These are phyloP conservation scores for Cytospora piceae DNA, from an alignment of 2,329 filamentous ascomycete genomes.

Conservation along the genomic window DNA sequence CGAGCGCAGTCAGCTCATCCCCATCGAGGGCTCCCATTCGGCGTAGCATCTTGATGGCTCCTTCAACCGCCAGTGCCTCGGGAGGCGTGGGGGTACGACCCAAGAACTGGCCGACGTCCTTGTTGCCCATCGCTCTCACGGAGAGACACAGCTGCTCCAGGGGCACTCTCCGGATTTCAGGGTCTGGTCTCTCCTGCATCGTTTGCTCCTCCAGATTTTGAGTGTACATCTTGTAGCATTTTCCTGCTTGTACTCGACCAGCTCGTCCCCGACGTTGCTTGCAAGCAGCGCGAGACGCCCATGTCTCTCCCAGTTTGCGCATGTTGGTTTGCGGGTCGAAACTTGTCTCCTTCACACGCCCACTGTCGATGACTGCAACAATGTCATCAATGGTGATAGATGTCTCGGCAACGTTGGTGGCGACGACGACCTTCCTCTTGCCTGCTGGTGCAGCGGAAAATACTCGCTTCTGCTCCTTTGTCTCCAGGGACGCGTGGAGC, in stretches of 20 bases:
- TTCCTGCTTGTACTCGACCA: constrained; percentile 86
- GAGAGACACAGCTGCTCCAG: constrained; percentile 93
- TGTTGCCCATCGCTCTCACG: constrained; percentile 91
- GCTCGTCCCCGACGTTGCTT: constrained; percentile 93
- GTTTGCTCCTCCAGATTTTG: constrained; percentile 76
- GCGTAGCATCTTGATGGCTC: constrained; percentile 75
- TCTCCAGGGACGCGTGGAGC: constrained; percentile 88
- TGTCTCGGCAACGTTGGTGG: constrained; percentile 96
- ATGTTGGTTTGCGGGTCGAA: constrained; percentile 93
- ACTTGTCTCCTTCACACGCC: constrained; percentile 94
- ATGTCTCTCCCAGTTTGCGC: constrained; percentile 90
- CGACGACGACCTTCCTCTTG: constrained; percentile 88
- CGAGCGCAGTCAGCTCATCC: constrained; percentile 85
- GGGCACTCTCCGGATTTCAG: constrained; percentile 90
- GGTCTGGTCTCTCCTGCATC: constrained; percentile 88
- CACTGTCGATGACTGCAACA: constrained; percentile 92
- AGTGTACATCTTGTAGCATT: constrained; percentile 95
- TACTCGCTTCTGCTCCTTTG: constrained; percentile 83
- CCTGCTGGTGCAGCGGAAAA: constrained; percentile 77
- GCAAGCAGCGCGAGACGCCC: constrained; percentile 91
- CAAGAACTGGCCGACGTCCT: constrained; percentile 80
- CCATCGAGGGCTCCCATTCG: constrained; percentile 90
- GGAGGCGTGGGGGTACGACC: constrained; percentile 88
- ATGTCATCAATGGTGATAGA: constrained; percentile 99
- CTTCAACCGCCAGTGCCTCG: constrained; percentile 81